These are phyloP conservation scores for Trypanosoma conorhini DNA, from an alignment of 208 protist genomes.

Conservation along the genomic window DNA sequence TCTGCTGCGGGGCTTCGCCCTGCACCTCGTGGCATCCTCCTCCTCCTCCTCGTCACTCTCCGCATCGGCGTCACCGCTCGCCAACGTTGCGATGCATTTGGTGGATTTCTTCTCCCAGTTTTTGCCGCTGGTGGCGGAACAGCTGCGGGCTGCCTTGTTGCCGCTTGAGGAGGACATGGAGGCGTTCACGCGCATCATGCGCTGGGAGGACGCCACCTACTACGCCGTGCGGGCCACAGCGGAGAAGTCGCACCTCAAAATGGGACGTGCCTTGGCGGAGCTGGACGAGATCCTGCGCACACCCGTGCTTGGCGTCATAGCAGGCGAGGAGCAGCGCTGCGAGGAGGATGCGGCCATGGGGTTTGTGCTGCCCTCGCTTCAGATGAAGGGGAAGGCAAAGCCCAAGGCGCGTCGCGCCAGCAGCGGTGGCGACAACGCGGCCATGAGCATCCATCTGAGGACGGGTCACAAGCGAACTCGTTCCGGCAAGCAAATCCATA, in stretches of 20 bases:
- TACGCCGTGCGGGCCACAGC: conserved; percentile 94
- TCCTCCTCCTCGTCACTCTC: conserved; percentile 32
- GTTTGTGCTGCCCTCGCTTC: conserved; percentile 35
- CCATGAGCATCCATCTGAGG: not conserved
- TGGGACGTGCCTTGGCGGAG: conserved; percentile 77
- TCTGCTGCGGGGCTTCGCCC: conserved; percentile 63
- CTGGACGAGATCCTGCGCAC: conserved; percentile 75
- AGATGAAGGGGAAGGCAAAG: conserved; percentile 18
- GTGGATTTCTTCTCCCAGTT: conserved; percentile 88
- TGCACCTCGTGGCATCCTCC: conserved; percentile 47
- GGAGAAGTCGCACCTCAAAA: conserved; percentile 96
- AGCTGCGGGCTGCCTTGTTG: conserved; percentile 40
- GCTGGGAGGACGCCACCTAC: conserved; percentile 95
- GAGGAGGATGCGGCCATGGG: conserved; percentile 84
- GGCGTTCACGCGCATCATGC: conserved; percentile 89
- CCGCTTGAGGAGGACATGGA: conserved; percentile 89
- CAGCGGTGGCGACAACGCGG: conserved; percentile 7
- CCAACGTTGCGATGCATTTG: conserved; percentile 79
- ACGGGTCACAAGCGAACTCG: conserved; percentile 21
- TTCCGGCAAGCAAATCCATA: conserved; percentile 13
- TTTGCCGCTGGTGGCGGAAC: conserved; percentile 40
- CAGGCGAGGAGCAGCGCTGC: conserved; percentile 75
- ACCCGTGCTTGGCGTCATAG: conserved; percentile 62
- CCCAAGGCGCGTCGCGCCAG: conserved; percentile 7
- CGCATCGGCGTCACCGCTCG: conserved; percentile 46